These are phyloP conservation scores for Kodamaea sagamina DNA, from an alignment of 805 yeast genomes.

Conservation along the genomic window DNA sequence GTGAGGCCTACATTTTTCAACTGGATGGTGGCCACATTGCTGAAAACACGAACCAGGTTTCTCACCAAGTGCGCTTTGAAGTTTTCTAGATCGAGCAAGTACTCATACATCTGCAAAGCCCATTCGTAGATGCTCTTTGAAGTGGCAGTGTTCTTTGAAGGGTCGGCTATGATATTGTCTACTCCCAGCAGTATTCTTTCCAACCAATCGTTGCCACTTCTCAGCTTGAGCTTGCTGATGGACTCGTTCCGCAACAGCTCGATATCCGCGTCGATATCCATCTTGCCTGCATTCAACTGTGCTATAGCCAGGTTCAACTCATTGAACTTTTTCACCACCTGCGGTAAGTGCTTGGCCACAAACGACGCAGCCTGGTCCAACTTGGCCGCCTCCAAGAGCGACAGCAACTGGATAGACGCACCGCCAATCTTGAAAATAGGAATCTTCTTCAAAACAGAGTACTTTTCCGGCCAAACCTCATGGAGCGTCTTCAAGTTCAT, in stretches of 20 bases:
- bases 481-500: constrained; percentile 45
- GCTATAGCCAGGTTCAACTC: constrained; percentile 37
- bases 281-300: constrained; percentile 37
- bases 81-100: constrained; percentile 33
- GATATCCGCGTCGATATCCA: constrained; percentile 41
- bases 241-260: constrained; percentile 45
- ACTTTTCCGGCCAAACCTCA: constrained; percentile 38
- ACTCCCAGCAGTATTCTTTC: neutral
- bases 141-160: neutral
- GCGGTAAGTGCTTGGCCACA: constrained; percentile 31
- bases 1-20: constrained; percentile 39
- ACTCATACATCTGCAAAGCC: constrained; percentile 27
- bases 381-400: constrained; percentile 31
- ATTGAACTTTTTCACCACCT: constrained; percentile 31
- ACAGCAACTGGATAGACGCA: constrained; percentile 31
- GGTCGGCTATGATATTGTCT: constrained; percentile 1
- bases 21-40: constrained; percentile 37
- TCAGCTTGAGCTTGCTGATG: constrained; percentile 24
- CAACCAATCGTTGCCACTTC: constrained; percentile 12
- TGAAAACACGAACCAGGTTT: constrained; percentile 29
- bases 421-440: constrained; percentile 38
- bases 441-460: constrained; percentile 35
- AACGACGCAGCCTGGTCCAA: constrained; percentile 34
- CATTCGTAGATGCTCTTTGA: neutral
- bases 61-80: constrained; percentile 29